Percentiles rank a stretch among this genome's conserved stretches.
Conservation (phyloP, 257 asterid genomes). For the Forsythia suspensa region DNA sequence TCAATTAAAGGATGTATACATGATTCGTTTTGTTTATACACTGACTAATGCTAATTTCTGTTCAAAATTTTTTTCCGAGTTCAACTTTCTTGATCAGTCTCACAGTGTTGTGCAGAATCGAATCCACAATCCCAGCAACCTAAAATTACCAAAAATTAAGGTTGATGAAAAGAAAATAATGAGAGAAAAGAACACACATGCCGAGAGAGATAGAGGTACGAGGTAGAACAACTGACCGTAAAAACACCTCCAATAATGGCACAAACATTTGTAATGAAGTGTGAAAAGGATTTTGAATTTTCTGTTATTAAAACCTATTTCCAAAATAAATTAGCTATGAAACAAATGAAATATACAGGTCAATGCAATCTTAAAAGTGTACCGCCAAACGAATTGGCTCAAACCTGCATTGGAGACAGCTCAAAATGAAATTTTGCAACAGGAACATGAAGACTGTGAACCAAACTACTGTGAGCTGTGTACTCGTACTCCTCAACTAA, state of each 20-base stretch:
- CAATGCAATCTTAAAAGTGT: neutral
- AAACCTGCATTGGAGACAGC: constrained; percentile 94
- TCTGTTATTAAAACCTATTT: constrained; percentile 70
- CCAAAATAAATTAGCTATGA: constrained; percentile 10
- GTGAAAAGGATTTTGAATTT: constrained; percentile 70
- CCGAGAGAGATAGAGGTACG: too few relatives aligned
- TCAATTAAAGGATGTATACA: constrained; percentile 5
- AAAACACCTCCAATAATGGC: constrained; percentile 95
- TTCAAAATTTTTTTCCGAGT: constrained; percentile 79
- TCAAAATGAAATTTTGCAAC: constrained; percentile 84
- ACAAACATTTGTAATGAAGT: constrained; percentile 76
- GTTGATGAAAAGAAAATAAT: neutral
- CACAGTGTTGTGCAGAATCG: constrained; percentile 67
- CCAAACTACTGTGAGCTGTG: constrained; percentile 94
- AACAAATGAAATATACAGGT: neutral
- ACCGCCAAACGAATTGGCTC: constrained; percentile 6
- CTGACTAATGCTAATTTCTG: constrained; percentile 18
- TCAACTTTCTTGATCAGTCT: constrained; percentile 76
- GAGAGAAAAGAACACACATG: neutral
- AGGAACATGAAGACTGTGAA: constrained; percentile 73
- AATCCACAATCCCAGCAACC: constrained; percentile 94
- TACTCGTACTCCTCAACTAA: constrained; percentile 86
- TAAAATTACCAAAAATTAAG: constrained; percentile 34
- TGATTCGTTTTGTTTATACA: constrained; percentile 17
- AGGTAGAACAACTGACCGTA: constrained; percentile 43